Percentiles rank a stretch among this genome's conserved stretches.
phyloP scores from a whole-genome alignment of 345 rosid genomes.

The Crucihimalaya himalaica region DNA sequence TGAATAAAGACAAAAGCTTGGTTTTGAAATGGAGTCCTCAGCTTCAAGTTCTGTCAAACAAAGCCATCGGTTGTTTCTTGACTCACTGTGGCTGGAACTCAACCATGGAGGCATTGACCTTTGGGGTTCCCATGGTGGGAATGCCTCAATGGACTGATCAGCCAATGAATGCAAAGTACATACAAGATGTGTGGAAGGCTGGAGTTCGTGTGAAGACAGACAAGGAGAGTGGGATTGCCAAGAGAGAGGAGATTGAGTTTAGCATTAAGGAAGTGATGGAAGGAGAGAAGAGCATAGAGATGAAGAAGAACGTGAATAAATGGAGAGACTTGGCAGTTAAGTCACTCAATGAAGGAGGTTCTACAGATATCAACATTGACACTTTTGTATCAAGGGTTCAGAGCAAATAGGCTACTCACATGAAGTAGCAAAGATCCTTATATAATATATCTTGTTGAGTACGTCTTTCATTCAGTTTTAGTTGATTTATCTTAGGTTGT shows the following conservation, averaged over 20 bases:
- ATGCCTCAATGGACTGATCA: conserved; percentile 62
- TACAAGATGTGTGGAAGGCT: conserved; percentile 58
- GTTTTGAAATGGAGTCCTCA: conserved; percentile 63
- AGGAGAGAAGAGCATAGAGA: conserved; percentile 44
- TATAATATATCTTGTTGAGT: neutral
- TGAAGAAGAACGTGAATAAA: conserved; percentile 44
- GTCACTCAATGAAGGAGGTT: conserved; percentile 55
- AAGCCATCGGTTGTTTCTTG: conserved; percentile 59
- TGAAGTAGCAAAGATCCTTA: neutral
- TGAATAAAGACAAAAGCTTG: conserved; percentile 40
- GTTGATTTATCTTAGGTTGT: neutral
- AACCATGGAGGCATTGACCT: conserved; percentile 50
- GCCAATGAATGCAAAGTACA: conserved; percentile 51
- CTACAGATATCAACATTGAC: conserved; percentile 52
- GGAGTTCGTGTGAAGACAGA: conserved; percentile 55
- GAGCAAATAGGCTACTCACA: conserved; percentile 1
- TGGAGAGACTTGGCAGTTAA: conserved; percentile 53
- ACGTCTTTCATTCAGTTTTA: conserved; percentile 1
- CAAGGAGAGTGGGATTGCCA: conserved; percentile 49
- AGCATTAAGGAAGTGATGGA: conserved; percentile 57
- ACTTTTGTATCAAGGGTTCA: conserved; percentile 36
- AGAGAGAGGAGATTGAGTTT: conserved; percentile 51
- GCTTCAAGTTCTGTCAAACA: conserved; percentile 46
- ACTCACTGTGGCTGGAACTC: conserved; percentile 78
- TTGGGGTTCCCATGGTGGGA: conserved; percentile 55